Evolutionary conservation across 179 eudicot genomes (phyloP).

Genomic region (Pouteria campechiana): DNA sequence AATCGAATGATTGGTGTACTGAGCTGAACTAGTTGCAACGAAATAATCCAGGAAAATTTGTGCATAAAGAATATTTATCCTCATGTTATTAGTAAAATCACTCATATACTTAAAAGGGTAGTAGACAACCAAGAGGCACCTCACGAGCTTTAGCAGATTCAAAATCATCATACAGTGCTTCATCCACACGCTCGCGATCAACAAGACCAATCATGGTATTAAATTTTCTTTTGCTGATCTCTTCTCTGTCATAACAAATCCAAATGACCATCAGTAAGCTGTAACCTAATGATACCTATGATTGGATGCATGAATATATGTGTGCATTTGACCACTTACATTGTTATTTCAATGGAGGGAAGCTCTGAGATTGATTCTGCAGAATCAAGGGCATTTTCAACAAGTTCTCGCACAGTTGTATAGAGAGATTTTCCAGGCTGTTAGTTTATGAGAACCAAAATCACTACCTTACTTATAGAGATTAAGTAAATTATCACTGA

Average conservation of each 20-base stretch:
- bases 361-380: conserved; percentile 90
- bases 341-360: conserved; percentile 70
- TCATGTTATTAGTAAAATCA: background rate
- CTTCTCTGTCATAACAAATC: conserved; percentile 53
- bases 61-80: no score
- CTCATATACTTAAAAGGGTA: background rate
- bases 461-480: no score
- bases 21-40: no score
- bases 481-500: no score
- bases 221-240: conserved; percentile 72
- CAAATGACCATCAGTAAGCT: no score
- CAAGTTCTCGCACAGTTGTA: conserved; percentile 95
- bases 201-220: conserved; percentile 97
- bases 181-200: conserved; percentile 84
- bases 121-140: conserved; percentile 32
- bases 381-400: conserved; percentile 95
- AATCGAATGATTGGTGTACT: no score
- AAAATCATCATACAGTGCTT: conserved; percentile 76
- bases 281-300: no score
- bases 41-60: no score
- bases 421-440: conserved; percentile 92
- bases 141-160: conserved; percentile 90
- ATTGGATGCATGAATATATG: no score
- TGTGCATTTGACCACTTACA: conserved; percentile 36
- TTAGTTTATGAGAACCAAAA: no score